These are phyloP conservation scores for Phaeoacremonium minimum DNA, from an alignment of 2,329 filamentous ascomycete genomes.

Conservation along the genomic window DNA sequence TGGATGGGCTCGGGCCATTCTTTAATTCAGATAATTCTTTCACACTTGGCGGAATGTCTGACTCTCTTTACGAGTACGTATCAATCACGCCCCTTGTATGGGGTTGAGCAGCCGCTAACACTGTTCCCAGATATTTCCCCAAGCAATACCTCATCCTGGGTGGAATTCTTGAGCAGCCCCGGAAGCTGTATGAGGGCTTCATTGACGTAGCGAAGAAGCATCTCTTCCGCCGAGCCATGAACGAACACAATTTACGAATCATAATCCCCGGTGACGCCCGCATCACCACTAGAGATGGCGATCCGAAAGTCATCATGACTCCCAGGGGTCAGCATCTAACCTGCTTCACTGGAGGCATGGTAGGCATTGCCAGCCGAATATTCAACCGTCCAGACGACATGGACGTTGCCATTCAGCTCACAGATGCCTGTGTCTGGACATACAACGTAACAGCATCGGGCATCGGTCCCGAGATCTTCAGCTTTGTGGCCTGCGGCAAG, in stretches of 20 bases:
- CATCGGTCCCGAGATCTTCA: constrained; percentile 58
- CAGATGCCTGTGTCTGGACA: constrained; percentile 61
- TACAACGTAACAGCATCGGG: constrained; percentile 54
- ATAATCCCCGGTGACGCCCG: constrained; percentile 44
- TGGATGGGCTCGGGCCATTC: constrained; percentile 50
- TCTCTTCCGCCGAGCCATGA: constrained; percentile 32
- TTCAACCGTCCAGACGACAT: constrained; percentile 53
- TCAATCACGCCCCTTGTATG: too few relatives aligned
- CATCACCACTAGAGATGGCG: constrained; percentile 16
- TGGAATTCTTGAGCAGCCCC: constrained; percentile 44
- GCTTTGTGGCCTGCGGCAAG: constrained; percentile 38
- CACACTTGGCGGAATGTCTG: constrained; percentile 50
- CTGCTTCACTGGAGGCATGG: constrained; percentile 64
- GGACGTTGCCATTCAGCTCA: constrained; percentile 51
- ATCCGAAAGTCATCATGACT: constrained; percentile 18
- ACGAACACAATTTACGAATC: constrained; percentile 30
- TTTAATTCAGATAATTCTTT: constrained; percentile 52
- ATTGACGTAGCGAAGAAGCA: constrained; percentile 29
- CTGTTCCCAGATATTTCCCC: constrained; percentile 45
- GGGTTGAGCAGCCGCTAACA: background rate
- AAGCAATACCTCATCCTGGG: constrained; percentile 65
- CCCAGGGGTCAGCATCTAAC: constrained; percentile 49
- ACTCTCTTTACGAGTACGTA: constrained; percentile 62
- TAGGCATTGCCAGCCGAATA: constrained; percentile 55
- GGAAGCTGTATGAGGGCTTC: constrained; percentile 20